phyloP scores from a whole-genome alignment of 2,329 filamentous ascomycete species.

The Ophiostoma quercus region DNA sequence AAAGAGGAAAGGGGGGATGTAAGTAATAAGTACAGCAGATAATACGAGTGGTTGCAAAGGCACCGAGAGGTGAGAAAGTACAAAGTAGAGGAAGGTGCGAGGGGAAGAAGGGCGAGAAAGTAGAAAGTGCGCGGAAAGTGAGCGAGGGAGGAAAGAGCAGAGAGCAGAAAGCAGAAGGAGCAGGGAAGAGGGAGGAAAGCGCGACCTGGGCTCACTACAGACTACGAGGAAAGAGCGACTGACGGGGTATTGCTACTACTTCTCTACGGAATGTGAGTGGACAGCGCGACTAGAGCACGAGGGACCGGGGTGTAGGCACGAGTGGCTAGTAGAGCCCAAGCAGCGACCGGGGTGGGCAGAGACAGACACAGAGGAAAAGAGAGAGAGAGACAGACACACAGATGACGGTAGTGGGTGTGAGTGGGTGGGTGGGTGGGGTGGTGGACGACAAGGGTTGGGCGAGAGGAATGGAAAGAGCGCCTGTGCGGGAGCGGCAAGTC shows the following conservation, averaged over 20 bases:
- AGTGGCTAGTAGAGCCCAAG: conserved; percentile 22
- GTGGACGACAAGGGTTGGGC: conserved; percentile 19
- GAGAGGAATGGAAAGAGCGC: conserved; percentile 18
- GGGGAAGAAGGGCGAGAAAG: background rate
- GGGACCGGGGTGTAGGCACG: conserved; percentile 25
- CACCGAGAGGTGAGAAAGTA: background rate
- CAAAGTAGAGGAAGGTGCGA: background rate
- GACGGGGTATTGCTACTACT: background rate
- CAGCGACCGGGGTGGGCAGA: conserved; percentile 14
- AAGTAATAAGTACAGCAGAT: conserved; percentile 14
- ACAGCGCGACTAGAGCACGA: conserved; percentile 16
- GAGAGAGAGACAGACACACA: conserved; percentile 17
- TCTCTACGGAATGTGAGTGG: conserved; percentile 15
- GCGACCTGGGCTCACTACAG: conserved; percentile 15
- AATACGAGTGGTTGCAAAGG: background rate
- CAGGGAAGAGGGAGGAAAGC: conserved; percentile 18
- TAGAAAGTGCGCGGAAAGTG: background rate
- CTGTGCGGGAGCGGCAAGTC: conserved; percentile 23
- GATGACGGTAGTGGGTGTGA: conserved; percentile 15
- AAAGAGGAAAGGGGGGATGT: conserved; percentile 13
- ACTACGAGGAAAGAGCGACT: background rate
- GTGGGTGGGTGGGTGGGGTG: conserved; percentile 22
- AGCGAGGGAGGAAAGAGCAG: conserved; percentile 17
- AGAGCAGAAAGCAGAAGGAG: background rate
- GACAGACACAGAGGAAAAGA: conserved; percentile 18